Conservation (phyloP, 768 basidiomycete species). For the Hygrophorus pudorinus region DNA sequence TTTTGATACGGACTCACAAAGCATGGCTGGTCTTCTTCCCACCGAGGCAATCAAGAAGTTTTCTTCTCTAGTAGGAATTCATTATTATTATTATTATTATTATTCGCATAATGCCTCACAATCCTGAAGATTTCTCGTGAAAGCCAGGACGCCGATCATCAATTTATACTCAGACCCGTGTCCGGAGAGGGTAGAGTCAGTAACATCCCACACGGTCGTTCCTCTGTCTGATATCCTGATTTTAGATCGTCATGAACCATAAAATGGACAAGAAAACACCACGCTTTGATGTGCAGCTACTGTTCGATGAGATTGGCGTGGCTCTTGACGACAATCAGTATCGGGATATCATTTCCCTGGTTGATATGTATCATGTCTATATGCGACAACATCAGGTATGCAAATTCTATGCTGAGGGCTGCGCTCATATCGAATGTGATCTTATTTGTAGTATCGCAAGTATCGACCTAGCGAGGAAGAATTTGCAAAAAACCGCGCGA, state of each 20-base stretch:
- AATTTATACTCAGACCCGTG: slow-evolving; percentile 92
- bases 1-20: slow-evolving; percentile 86
- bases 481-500: slow-evolving; percentile 47
- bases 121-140: slow-evolving; percentile 31
- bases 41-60: slow-evolving; percentile 66
- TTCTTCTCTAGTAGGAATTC: slow-evolving; percentile 49
- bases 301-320: slow-evolving; percentile 91
- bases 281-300: slow-evolving; percentile 76
- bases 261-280: slow-evolving; percentile 65
- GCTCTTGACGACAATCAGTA: slow-evolving; percentile 91
- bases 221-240: slow-evolving; percentile 2
- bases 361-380: slow-evolving; percentile 97
- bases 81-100: neutral
- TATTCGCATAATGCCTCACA: neutral
- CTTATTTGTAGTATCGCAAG: slow-evolving; percentile 60
- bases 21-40: slow-evolving; percentile 58
- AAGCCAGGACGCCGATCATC: slow-evolving; percentile 55
- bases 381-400: slow-evolving; percentile 70
- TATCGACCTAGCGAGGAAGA: slow-evolving; percentile 62
- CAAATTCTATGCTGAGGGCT: neutral
- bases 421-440: slow-evolving; percentile 8
- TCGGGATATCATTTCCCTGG: slow-evolving; percentile 80
- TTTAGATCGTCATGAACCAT: slow-evolving; percentile 74
- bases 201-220: slow-evolving; percentile 8
- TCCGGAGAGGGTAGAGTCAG: slow-evolving; percentile 86